Conservation (phyloP, 768 basidiomycete species). For the Boletellus ananiceps region DNA sequence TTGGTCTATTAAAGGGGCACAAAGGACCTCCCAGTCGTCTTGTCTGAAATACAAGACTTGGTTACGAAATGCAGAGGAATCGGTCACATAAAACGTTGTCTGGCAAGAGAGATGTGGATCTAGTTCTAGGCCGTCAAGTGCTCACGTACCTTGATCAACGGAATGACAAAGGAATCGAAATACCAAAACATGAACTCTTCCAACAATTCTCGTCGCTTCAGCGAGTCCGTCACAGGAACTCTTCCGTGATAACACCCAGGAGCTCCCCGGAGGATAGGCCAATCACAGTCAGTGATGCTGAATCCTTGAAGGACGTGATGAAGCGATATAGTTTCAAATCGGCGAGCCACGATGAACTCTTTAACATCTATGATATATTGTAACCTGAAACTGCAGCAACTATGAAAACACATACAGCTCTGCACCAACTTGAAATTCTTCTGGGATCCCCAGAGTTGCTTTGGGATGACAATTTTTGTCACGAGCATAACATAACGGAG, state of each 20-base stretch:
- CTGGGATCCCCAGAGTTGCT: constrained; percentile 71
- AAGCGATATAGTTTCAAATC: constrained; percentile 77
- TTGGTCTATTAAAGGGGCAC: constrained; percentile 74
- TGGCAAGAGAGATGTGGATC: constrained; percentile 25
- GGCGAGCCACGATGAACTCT: constrained; percentile 65
- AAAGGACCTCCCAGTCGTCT: constrained; percentile 87
- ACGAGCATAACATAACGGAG: constrained; percentile 59
- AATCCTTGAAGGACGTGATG: constrained; percentile 78
- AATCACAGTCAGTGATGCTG: constrained; percentile 68
- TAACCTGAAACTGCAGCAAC: neutral
- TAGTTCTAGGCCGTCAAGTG: neutral
- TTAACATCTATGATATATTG: constrained; percentile 52
- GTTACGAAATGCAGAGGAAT: constrained; percentile 81
- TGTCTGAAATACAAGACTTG: constrained; percentile 88
- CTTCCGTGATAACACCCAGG: constrained; percentile 40
- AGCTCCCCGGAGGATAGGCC: constrained; percentile 54
- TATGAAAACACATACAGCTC: constrained; percentile 40
- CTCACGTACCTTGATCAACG: constrained; percentile 65
- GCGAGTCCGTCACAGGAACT: constrained; percentile 58
- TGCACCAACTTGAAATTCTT: constrained; percentile 59
- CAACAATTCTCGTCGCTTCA: constrained; percentile 75
- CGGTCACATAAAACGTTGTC: constrained; percentile 94
- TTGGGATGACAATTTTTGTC: constrained; percentile 68
- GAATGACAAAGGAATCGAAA: constrained; percentile 79
- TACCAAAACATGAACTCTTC: constrained; percentile 95